Conservation (phyloP, 2,329 filamentous ascomycete species). For the Alternaria novae-zelandiae region DNA sequence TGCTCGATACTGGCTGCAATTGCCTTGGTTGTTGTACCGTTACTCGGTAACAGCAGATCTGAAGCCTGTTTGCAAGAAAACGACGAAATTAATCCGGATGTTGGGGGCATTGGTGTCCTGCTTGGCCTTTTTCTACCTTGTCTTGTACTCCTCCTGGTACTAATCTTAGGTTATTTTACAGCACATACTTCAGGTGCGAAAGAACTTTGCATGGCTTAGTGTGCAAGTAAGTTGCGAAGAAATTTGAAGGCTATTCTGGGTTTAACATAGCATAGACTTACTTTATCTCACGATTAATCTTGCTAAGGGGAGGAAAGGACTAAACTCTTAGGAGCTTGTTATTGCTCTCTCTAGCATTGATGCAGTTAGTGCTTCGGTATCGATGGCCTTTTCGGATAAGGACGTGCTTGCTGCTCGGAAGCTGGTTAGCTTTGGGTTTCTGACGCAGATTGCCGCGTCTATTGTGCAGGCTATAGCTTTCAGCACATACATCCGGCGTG, state of each 20-base stretch:
- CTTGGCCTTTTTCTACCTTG: background rate
- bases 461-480: background rate
- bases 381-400: background rate
- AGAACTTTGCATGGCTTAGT: background rate
- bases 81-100: background rate
- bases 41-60: accelerated
- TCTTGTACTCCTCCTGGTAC: background rate
- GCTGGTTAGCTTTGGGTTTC: accelerated
- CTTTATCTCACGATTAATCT: background rate
- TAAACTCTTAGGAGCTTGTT: background rate
- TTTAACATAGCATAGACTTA: background rate
- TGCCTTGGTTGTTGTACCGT: accelerated
- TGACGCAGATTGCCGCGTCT: accelerated
- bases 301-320: accelerated
- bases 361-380: background rate
- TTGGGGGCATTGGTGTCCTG: background rate
- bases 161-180: background rate
- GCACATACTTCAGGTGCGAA: background rate
- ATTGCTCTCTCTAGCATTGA: background rate
- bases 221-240: background rate
- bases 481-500: accelerated
- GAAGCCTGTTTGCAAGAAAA: background rate
- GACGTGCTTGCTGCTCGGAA: background rate
- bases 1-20: background rate
- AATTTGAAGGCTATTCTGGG: background rate